Evolutionary conservation across 768 basidiomycete species (phyloP), one percentile per base, ranked within the genome.

Genomic region (Phallus indusiatus): DNA sequence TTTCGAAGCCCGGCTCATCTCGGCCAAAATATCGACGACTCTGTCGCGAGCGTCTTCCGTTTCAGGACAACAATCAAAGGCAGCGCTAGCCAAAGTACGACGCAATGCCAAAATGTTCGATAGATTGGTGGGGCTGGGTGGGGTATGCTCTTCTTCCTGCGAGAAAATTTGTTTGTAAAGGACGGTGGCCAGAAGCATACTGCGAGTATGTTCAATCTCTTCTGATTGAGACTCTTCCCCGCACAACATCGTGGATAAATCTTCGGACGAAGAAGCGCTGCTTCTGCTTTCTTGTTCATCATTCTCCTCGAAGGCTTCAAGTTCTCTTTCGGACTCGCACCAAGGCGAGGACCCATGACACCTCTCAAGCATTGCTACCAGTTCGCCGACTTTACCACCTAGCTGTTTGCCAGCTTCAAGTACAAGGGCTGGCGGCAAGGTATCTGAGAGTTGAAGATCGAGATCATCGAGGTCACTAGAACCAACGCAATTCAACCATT

Each of bases 31-130:
- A 72, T 91, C 89, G 51, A 89, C 86, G 36, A 83, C 83, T n/a
- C 77, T 72, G 69, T 90, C 89, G 59, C 84, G 76, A 51, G 87
- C 88, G 61, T 90, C 87, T 68, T 90, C 88, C 55, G 90, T 68
- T 46, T 67, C 67, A 22, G 64, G 70, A 21, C 57, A 65, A 42
- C 61, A 60, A 56, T 75, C 75, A 65, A 83, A 82, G 54, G 77
- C 79, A 21, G 67, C 70, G 37, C 73, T 75, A 21, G 84, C 88
- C 42, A 90, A 72, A 34, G 76, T 77, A 14, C 75, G 73, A 60
- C 83, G 73, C 55, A 90, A 68, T 47, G 73, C 70, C 49, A 72
- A 70, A 77, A 54, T 68, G 71, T 60, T 70, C 65, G 37, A 68
- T 66, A n/a, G 76, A 74, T 4, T 82, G 81, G 0, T 84, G 82